These are phyloP conservation scores for Crinitomyces ghanaensis DNA, from an alignment of 805 yeast species.

Conservation along the genomic window DNA sequence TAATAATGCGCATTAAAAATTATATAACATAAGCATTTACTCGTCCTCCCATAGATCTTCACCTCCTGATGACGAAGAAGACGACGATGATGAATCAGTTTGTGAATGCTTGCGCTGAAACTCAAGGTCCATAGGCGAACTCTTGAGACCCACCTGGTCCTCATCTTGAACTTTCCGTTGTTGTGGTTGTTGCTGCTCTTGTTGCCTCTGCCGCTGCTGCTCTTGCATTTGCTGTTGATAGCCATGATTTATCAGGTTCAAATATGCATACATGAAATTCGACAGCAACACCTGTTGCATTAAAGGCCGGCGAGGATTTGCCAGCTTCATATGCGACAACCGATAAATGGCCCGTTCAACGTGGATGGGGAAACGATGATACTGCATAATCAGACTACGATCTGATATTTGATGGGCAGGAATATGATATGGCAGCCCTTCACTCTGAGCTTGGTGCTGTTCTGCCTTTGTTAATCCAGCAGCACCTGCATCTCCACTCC, in stretches of 20 bases:
- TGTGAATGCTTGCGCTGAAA: too few relatives aligned
- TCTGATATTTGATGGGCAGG: conserved; percentile 28
- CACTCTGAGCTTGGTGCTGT: too few relatives aligned
- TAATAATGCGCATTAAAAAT: too few relatives aligned
- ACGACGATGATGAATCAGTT: too few relatives aligned
- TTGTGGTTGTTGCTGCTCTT: conserved; percentile 5
- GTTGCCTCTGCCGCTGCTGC: conserved; percentile 11
- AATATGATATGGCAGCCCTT: conserved; percentile 25
- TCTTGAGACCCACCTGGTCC: too few relatives aligned
- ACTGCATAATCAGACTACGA: conserved; percentile 26
- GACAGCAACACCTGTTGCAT: conserved; percentile 87
- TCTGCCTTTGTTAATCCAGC: too few relatives aligned
- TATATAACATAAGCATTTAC: too few relatives aligned
- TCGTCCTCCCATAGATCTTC: too few relatives aligned
- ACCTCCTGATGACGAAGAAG: too few relatives aligned
- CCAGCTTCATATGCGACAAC: conserved; percentile 81
- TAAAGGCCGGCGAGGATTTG: conserved; percentile 84
- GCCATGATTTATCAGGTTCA: conserved; percentile 85
- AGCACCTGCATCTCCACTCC: conserved; percentile 8
- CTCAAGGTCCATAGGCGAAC: too few relatives aligned
- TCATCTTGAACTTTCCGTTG: too few relatives aligned
- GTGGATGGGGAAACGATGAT: conserved; percentile 73
- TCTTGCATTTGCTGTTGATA: conserved; percentile 27
- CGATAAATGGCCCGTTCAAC: conserved; percentile 94
- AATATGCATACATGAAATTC: conserved; percentile 94